A percentile compares a stretch with the other conserved stretches of the same genome.
These are phyloP conservation scores for Gossypium australe DNA, from an alignment of 345 rosid genomes.

Conservation along the genomic window DNA sequence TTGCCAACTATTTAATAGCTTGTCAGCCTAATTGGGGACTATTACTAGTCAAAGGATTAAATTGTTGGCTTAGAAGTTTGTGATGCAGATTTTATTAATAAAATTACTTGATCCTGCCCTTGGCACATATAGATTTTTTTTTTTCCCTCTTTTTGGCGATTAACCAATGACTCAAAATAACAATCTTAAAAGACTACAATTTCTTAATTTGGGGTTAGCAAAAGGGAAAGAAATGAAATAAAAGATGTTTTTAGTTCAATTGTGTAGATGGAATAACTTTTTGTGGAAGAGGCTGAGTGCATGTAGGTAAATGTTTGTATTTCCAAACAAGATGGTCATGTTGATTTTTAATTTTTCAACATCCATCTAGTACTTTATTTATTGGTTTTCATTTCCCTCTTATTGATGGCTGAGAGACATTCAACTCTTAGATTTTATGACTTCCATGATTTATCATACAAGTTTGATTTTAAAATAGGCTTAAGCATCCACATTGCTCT, in stretches of 20 bases:
- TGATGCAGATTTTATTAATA: not conserved
- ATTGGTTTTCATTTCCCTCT: not conserved
- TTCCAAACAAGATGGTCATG: not conserved
- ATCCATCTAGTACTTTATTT: not conserved
- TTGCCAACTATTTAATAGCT: not conserved
- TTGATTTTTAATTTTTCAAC: not conserved
- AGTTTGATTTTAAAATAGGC: not conserved
- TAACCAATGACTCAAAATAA: not conserved
- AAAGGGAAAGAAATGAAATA: not conserved
- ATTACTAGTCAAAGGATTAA: not conserved
- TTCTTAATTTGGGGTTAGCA: not conserved
- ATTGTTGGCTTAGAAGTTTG: not conserved
- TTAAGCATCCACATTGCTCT: not conserved
- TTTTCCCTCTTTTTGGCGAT: not conserved
- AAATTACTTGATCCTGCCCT: not conserved
- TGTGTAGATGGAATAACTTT: constrained; percentile 1
- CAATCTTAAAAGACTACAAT: not conserved
- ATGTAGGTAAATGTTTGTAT: not conserved
- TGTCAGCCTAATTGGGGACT: not conserved
- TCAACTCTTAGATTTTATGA: not conserved
- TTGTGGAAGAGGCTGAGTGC: not conserved
- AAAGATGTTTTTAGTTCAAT: not conserved
- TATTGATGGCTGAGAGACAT: not conserved
- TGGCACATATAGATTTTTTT: not conserved
- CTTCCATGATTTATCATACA: not conserved